Evolutionary conservation across 177 flowering plant species (phyloP), one percentile per base, ranked within the genome.

Genomic region (Vitis hybrid): DNA sequence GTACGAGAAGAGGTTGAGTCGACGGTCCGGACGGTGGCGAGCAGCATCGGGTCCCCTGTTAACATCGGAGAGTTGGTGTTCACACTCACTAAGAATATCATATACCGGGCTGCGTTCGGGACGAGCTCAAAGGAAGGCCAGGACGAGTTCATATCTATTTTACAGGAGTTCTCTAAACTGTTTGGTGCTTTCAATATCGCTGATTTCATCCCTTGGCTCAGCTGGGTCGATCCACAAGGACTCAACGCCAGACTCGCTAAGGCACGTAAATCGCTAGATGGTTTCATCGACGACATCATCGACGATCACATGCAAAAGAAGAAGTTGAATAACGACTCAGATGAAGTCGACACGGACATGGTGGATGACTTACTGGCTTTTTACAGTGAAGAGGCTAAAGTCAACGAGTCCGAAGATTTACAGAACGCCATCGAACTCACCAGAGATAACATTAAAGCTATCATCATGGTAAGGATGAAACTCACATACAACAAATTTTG

Each of bases 101-200:
- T 65, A 1, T 86, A 79, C 72, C 65, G 87, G 51, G 87, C 91
- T 0, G 94, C 91, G 1, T 88, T 89, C 59, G 94, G 94, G 66
- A 64, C 87, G 18, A 73, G 51, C 53, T 61, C 80, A 2, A 19
- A 33, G 0, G 86, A 82, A 1, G 89, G 86, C 0, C 85, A 86
- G 63, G 85, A 81, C 5, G 84, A 85, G 78, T 87, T 87, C 68
- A 68, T 85, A n/a, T 2, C 73, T 10, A 88, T 88, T n/a, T n/a
- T 86, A 31, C 91, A 88, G 64, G 94, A 89, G 73, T 88, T 89
- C 63, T 89, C 91, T 1, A 86, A 79, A 79, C 84, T 90, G 1
- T 85, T 90, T 14, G 94, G 92, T 0, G 89, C 88, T 2, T 87
- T 90, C 68, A 87, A 88, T 29, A 60, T 87, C 0, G 87, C 84